phyloP scores from a whole-genome alignment of 1,284 basidiomycete species.

The Ceratobasidium sp. region DNA sequence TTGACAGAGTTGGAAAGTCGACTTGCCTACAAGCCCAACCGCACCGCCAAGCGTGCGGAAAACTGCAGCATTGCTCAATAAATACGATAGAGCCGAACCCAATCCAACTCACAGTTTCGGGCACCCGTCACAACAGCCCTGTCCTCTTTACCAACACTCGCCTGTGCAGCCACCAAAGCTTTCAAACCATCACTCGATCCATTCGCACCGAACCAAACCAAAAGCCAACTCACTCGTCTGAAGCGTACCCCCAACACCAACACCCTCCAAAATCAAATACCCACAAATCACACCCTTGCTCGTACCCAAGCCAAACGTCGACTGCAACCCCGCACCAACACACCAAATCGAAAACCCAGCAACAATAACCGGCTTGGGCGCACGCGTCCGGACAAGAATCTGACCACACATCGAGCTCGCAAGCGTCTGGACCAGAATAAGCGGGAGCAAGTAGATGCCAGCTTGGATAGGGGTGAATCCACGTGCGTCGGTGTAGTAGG shows the following conservation, averaged over 20 bases:
- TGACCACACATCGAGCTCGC: slow-evolving; percentile 37
- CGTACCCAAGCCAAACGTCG: slow-evolving; percentile 36
- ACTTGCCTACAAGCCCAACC: slow-evolving; percentile 35
- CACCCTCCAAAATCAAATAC: slow-evolving; percentile 41
- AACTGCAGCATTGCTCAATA: slow-evolving; percentile 1
- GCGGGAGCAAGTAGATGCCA: slow-evolving; percentile 39
- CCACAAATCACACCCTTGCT: slow-evolving; percentile 35
- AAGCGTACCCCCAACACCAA: slow-evolving; percentile 37
- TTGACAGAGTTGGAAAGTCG: background rate
- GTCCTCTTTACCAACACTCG: slow-evolving; percentile 24
- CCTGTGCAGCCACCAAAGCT: slow-evolving; percentile 43
- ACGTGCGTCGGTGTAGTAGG: slow-evolving; percentile 42
- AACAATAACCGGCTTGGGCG: slow-evolving; percentile 31
- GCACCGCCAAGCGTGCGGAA: slow-evolving; percentile 45
- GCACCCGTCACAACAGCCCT: slow-evolving; percentile 43
- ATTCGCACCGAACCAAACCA: background rate
- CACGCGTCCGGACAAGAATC: slow-evolving; percentile 24
- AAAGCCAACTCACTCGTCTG: slow-evolving; percentile 23
- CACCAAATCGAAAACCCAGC: slow-evolving; percentile 43
- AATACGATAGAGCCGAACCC: too few relatives aligned
- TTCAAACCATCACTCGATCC: background rate
- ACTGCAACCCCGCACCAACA: slow-evolving; percentile 41
- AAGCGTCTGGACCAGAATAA: slow-evolving; percentile 32
- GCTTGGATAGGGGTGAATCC: slow-evolving; percentile 44
- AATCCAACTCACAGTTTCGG: slow-evolving; percentile 36